Evolutionary conservation across 805 yeast species (phyloP).

Genomic region (Lachancea cidri): DNA sequence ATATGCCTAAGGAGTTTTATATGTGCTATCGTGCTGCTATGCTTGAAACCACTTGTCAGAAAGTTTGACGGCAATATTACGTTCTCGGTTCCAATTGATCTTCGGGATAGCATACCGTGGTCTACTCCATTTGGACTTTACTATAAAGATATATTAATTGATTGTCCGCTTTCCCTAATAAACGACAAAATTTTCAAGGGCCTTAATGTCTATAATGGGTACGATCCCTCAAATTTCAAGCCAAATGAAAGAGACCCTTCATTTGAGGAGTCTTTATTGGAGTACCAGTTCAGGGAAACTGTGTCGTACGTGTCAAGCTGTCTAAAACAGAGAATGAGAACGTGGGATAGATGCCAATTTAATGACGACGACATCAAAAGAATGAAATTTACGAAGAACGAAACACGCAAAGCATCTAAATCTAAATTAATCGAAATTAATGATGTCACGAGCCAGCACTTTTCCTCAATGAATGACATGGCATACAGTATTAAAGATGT

Average conservation of each 20-base stretch:
- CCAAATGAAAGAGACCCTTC: conserved; percentile 12
- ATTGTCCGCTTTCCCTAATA: conserved; percentile 22
- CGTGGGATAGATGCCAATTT: conserved; percentile 21
- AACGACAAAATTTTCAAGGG: conserved; percentile 16
- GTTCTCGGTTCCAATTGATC: conserved; percentile 22
- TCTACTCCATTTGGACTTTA: conserved; percentile 19
- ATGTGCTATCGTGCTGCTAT: conserved; percentile 25
- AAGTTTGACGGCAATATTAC: conserved; percentile 16
- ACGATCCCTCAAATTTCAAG: conserved; percentile 16
- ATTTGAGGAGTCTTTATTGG: conserved; percentile 19
- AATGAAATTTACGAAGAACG: conserved; percentile 21
- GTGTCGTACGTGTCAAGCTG: conserved; percentile 17
- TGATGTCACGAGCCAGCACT: conserved; percentile 22
- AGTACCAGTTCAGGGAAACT: conserved; percentile 22
- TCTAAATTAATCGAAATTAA: conserved; percentile 20
- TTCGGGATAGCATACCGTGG: conserved; percentile 16
- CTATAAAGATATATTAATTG: conserved; percentile 24
- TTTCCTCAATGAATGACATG: neutral
- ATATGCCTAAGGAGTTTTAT: conserved; percentile 24
- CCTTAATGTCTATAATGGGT: conserved; percentile 16
- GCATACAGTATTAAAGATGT: conserved; percentile 17
- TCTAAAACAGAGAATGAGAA: conserved; percentile 14
- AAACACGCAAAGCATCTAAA: conserved; percentile 1
- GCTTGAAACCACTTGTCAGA: conserved; percentile 22
- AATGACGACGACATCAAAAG: conserved; percentile 29